Evolutionary conservation across 1,284 basidiomycete genomes (phyloP).

Genomic region (Cutaneotrichosporon dermatis): DNA sequence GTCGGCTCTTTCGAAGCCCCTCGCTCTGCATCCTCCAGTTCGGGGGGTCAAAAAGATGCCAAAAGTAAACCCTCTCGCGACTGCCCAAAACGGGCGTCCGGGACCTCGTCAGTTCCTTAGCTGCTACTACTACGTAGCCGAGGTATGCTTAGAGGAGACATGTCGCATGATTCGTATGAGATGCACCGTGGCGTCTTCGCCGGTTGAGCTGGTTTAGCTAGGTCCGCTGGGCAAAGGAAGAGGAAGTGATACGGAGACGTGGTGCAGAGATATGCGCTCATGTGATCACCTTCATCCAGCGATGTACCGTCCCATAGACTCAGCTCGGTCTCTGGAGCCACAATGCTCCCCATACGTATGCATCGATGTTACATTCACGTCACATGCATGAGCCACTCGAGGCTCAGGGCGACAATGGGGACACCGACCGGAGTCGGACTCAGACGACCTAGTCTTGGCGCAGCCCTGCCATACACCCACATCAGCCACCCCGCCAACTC

Average conservation of each 20-base stretch:
- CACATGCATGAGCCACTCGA: no score
- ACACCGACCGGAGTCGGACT: not conserved
- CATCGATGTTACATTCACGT: no score
- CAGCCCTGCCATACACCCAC: not conserved
- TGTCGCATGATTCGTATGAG: not conserved
- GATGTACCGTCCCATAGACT: no score
- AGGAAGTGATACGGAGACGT: not conserved
- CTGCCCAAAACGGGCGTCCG: not conserved
- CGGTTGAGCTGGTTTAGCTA: no score
- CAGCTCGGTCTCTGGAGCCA: no score
- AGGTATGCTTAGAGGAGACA: slow-evolving; percentile 48
- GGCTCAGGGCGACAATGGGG: not conserved
- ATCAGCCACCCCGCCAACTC: not conserved
- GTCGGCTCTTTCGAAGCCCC: slow-evolving; percentile 50
- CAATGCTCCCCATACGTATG: no score
- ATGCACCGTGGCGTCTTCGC: no score
- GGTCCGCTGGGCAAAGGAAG: no score
- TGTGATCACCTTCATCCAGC: no score
- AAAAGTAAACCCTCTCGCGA: slow-evolving; percentile 19
- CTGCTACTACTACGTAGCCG: slow-evolving; percentile 15
- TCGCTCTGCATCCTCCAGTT: slow-evolving; percentile 35
- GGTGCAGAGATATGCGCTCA: no score
- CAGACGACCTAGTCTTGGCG: not conserved
- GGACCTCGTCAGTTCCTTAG: slow-evolving; percentile 41
- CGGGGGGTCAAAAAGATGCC: slow-evolving; percentile 48